A percentile compares a stretch with the other conserved stretches of the same genome.
Evolutionary conservation across 495 filamentous ascomycete genomes (phyloP).

Genomic region (Parachaetomium inaequale): DNA sequence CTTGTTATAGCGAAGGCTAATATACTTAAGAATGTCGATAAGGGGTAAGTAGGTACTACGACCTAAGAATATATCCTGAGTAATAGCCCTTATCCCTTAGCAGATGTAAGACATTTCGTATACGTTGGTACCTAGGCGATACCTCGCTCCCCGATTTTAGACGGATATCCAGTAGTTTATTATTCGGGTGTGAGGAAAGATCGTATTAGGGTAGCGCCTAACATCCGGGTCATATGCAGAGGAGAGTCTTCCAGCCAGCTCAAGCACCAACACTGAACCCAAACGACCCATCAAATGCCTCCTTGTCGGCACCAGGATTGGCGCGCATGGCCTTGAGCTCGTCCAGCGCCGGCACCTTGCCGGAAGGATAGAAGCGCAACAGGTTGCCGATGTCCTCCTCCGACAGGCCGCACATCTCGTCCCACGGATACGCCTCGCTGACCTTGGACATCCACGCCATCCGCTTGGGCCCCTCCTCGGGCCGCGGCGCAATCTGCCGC

Average conservation of each 20-base stretch:
- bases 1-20: no score
- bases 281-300: constrained; percentile 57
- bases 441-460: constrained; percentile 96
- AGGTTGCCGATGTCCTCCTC: constrained; percentile 81
- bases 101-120: no score
- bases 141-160: no score
- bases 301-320: constrained; percentile 43
- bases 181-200: no score
- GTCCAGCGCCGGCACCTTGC: constrained; percentile 45
- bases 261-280: constrained; percentile 54
- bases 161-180: no score
- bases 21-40: no score
- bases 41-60: no score
- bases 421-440: constrained; percentile 80
- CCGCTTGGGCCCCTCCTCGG: constrained; percentile 74
- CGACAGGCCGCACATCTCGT: constrained; percentile 79
- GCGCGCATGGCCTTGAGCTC: constrained; percentile 50
- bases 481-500: constrained; percentile 66
- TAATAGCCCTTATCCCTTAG: no score
- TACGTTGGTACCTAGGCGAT: no score
- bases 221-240: no score
- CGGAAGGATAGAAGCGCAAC: constrained; percentile 61
- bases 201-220: no score
- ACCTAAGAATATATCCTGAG: no score
- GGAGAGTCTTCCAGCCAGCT: not conserved